Conservation (phyloP, 371 early-diverging fungal species). For the Apophysomyces sp. region DNA sequence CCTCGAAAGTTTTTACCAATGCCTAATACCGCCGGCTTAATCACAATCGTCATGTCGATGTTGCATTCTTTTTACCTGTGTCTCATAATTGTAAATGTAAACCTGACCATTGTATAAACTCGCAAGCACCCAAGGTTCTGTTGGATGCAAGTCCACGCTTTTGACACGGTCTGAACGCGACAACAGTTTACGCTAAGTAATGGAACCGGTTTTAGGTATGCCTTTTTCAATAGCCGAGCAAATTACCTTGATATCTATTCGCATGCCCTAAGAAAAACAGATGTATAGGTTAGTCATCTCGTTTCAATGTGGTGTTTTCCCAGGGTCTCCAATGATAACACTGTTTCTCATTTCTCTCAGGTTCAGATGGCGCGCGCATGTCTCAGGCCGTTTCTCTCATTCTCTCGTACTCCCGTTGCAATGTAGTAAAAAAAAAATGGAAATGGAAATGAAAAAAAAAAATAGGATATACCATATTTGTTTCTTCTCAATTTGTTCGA, state of each 20-base stretch:
- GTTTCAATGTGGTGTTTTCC: background rate
- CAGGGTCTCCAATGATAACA: background rate
- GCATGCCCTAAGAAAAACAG: slow-evolving; percentile 52
- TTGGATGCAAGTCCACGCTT: slow-evolving; percentile 98
- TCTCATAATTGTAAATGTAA: slow-evolving; percentile 98
- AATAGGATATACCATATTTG: background rate
- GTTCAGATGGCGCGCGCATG: background rate
- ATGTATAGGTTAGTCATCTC: background rate
- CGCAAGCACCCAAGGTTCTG: slow-evolving; percentile 98
- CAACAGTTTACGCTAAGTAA: slow-evolving; percentile 64
- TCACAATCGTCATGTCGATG: no score
- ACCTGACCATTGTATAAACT: slow-evolving; percentile 97
- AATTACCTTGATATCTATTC: slow-evolving; percentile 66
- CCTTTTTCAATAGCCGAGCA: background rate
- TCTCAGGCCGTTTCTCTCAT: background rate
- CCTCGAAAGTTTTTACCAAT: slow-evolving; percentile 96
- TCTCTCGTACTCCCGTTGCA: background rate
- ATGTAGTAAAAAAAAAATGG: no score
- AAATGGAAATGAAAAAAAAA: background rate
- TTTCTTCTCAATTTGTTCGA: background rate
- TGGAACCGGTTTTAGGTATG: background rate
- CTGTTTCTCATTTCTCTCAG: background rate
- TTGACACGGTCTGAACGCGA: slow-evolving; percentile 97
- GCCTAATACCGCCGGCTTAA: slow-evolving; percentile 45
- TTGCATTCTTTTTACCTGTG: slow-evolving; percentile 64